A percentile compares a stretch with the other conserved stretches of the same genome.
Conservation (phyloP, 73 alveolate genomes). For the Breviolum minutum region DNA sequence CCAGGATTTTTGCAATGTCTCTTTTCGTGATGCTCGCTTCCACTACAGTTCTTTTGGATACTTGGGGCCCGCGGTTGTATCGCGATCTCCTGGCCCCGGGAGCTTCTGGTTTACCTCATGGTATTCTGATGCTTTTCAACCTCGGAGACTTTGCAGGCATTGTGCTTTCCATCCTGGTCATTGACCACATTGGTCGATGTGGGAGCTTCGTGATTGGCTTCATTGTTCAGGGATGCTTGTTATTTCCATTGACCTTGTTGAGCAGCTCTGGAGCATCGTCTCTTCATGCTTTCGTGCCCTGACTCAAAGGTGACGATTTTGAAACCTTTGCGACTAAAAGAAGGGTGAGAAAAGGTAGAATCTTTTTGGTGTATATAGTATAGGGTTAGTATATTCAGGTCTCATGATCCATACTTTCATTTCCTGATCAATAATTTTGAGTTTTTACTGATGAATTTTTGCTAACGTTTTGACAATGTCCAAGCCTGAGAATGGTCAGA, state of each 20-base stretch:
- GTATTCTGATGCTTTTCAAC: slow-evolving; percentile 51
- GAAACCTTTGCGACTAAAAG: neutral
- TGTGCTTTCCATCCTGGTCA: slow-evolving; percentile 3
- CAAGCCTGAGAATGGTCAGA: neutral
- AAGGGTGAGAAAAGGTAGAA: neutral
- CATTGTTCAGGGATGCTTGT: slow-evolving; percentile 35
- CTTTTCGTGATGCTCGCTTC: slow-evolving; percentile 4
- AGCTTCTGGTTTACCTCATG: neutral
- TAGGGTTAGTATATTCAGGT: too few species aligned
- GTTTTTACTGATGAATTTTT: neutral
- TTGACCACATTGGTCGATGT: slow-evolving; percentile 29
- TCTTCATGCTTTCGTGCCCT: neutral
- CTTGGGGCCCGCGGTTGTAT: slow-evolving; percentile 43
- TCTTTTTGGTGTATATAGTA: too few species aligned
- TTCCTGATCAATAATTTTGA: too few species aligned
- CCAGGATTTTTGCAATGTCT: neutral
- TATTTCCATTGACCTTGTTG: neutral
- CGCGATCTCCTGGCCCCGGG: slow-evolving; percentile 8
- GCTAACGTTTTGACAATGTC: too few species aligned
- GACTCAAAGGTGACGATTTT: neutral
- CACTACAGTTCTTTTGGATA: slow-evolving; percentile 28
- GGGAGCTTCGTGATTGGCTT: slow-evolving; percentile 59
- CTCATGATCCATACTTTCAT: too few species aligned
- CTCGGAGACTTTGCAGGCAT: slow-evolving; percentile 13
- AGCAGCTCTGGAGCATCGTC: neutral